Evolutionary conservation across 768 basidiomycete genomes (phyloP).

Genomic region (Trametes coccinea): DNA sequence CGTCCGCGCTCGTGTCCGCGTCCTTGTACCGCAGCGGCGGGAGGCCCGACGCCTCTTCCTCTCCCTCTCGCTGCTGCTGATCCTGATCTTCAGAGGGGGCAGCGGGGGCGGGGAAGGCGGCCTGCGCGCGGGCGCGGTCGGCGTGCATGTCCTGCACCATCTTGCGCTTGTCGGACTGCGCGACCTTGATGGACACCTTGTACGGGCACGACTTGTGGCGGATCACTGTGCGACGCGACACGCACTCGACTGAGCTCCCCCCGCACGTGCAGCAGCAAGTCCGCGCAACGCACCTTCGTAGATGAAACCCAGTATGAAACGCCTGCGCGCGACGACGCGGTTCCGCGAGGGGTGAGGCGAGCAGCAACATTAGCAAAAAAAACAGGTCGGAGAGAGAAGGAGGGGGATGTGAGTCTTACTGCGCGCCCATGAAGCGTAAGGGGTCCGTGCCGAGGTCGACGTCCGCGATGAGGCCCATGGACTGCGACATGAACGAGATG

Average conservation of each 20-base stretch:
- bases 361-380: too few species aligned
- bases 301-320: slow-evolving; percentile 74
- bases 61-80: background rate
- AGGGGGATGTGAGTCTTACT: slow-evolving; percentile 14
- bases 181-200: slow-evolving; percentile 69
- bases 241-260: background rate
- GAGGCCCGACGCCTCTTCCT: slow-evolving; percentile 31
- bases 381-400: background rate
- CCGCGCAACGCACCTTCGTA: slow-evolving; percentile 53
- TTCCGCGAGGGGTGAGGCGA: background rate
- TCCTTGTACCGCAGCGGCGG: slow-evolving; percentile 50
- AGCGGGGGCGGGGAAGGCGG: background rate
- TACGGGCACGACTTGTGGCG: slow-evolving; percentile 65
- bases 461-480: slow-evolving; percentile 83
- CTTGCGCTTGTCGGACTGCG: slow-evolving; percentile 64
- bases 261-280: background rate
- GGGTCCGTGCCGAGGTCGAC: slow-evolving; percentile 82
- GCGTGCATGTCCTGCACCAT: slow-evolving; percentile 59
- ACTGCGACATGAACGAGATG: slow-evolving; percentile 83
- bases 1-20: slow-evolving; percentile 41
- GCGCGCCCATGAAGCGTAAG: slow-evolving; percentile 80
- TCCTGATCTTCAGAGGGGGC: background rate
- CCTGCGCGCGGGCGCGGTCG: slow-evolving; percentile 28
- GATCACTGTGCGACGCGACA: slow-evolving; percentile 45
- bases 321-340: slow-evolving; percentile 38